Conservation (phyloP, 768 basidiomycete species). For the Mycena floridula region DNA sequence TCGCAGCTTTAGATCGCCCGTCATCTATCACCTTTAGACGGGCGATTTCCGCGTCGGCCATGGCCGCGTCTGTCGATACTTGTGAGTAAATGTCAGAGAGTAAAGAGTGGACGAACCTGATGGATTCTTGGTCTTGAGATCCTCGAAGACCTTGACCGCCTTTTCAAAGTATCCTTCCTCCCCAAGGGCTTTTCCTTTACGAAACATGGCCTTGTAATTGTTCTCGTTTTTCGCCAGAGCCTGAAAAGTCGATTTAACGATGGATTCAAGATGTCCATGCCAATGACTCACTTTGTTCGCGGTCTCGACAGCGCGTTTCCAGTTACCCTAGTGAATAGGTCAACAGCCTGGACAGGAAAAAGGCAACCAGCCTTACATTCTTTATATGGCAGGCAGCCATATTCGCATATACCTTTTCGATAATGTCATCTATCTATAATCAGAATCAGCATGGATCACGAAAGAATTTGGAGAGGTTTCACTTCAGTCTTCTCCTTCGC, state of each 20-base stretch:
- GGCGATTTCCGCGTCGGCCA: slow-evolving; percentile 59
- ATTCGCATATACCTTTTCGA: slow-evolving; percentile 82
- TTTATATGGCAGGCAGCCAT: slow-evolving; percentile 84
- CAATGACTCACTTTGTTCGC: slow-evolving; percentile 60
- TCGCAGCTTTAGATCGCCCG: slow-evolving; percentile 57
- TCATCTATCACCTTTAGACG: slow-evolving; percentile 58
- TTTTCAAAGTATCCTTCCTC: slow-evolving; percentile 75
- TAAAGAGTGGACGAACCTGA: slow-evolving; percentile 33
- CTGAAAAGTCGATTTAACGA: slow-evolving; percentile 28
- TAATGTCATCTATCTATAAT: slow-evolving; percentile 59
- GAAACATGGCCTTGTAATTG: slow-evolving; percentile 75
- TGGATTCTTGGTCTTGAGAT: slow-evolving; percentile 59
- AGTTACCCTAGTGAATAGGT: too few species aligned
- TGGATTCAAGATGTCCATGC: neutral
- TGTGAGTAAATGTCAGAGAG: slow-evolving; percentile 1
- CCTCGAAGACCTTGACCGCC: slow-evolving; percentile 57
- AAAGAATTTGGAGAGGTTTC: slow-evolving; percentile 6
- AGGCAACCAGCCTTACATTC: too few species aligned
- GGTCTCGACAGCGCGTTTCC: slow-evolving; percentile 74
- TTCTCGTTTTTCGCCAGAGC: slow-evolving; percentile 68
- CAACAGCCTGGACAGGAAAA: too few species aligned
- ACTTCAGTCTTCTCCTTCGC: slow-evolving; percentile 67
- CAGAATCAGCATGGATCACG: neutral
- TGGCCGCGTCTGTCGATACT: slow-evolving; percentile 39
- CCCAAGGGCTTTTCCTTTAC: slow-evolving; percentile 75